Base-by-base conservation (phyloP, 768 basidiomycete species). In the Postia placenta region DNA sequence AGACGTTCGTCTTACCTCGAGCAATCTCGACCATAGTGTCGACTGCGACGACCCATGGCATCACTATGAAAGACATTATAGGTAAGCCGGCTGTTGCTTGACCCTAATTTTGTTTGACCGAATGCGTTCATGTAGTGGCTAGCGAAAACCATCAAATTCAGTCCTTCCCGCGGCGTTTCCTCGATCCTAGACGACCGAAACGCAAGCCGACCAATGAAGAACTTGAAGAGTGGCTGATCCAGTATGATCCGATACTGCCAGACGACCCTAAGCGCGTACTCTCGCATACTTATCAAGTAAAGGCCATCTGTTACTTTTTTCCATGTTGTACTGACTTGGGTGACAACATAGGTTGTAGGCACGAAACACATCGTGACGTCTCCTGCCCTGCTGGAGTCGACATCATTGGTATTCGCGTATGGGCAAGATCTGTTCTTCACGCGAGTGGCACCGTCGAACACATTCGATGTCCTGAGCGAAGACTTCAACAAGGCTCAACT, bases 401-500 rank as follows among this genome's bases (percentile, higher is more conserved):
- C 92, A 0, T 92, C 92, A 0, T 68, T 97, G 5, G 79, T 97
- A 23, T 82, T 97, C 60, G 80, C 83, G 1, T 83, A 84, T 58
- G 94, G 95, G 4, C 74, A 93, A 6, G 95, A 98, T 67, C 73
- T 97, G 55, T 97, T 97, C 76, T 70, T 83, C 23, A 90, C 90
- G 11, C 79, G 92, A 14, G 76, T 90, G 3, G 78, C 88, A 33
- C 92, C 94, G 1, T 93, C 91, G 11, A 82, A 80, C 35, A 91
- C 92, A 17, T 98, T 98, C 59, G 95, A 98, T 61, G 83, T 96
- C 22, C 77, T 98, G 6, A 90, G 79, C 58, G 87, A 93, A 64
- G 83, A 74, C 60, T 98, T 98, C 67, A 97, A 97, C 72, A 96
- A 97, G 71, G 74, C 70, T 1, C 95, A 98, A 65, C 73, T 98